A percentile compares a stretch with the other conserved stretches of the same genome.
These are phyloP conservation scores for Fusarium metavorans DNA, from an alignment of 2,329 filamentous ascomycete species.

Conservation along the genomic window DNA sequence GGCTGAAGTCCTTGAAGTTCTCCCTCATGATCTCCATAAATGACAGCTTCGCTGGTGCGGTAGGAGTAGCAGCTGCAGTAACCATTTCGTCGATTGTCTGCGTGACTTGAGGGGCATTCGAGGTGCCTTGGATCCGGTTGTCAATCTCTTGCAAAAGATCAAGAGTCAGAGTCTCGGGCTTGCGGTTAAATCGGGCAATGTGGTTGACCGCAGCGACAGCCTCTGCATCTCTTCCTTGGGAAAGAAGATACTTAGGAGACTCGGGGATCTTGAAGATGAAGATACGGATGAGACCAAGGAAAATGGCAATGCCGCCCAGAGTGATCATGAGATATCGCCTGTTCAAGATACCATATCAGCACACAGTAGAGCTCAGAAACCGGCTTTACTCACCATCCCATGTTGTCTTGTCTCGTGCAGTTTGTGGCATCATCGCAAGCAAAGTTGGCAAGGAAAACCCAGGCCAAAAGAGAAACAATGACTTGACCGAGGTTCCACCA, in stretches of 20 bases:
- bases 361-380: neutral
- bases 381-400: slow-evolving; percentile 53
- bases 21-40: slow-evolving; percentile 36
- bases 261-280: slow-evolving; percentile 57
- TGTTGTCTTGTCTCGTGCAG: slow-evolving; percentile 55
- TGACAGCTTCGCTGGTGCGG: slow-evolving; percentile 18
- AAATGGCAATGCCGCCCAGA: slow-evolving; percentile 54
- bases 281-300: slow-evolving; percentile 55
- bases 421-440: slow-evolving; percentile 49
- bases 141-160: slow-evolving; percentile 35
- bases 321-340: slow-evolving; percentile 56
- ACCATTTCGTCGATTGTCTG: neutral
- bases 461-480: slow-evolving; percentile 49
- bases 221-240: slow-evolving; percentile 57
- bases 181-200: slow-evolving; percentile 51
- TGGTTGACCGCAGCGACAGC: slow-evolving; percentile 60
- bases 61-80: neutral
- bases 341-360: neutral
- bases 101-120: neutral
- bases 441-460: slow-evolving; percentile 53
- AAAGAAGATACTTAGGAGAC: slow-evolving; percentile 57
- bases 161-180: slow-evolving; percentile 25
- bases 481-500: slow-evolving; percentile 64
- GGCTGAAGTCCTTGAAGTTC: slow-evolving; percentile 44
- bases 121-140: slow-evolving; percentile 7